Evolutionary conservation across 2,329 filamentous ascomycete genomes (phyloP), one percentile per base, ranked within the genome.

Genomic region (Xylaria sp.): DNA sequence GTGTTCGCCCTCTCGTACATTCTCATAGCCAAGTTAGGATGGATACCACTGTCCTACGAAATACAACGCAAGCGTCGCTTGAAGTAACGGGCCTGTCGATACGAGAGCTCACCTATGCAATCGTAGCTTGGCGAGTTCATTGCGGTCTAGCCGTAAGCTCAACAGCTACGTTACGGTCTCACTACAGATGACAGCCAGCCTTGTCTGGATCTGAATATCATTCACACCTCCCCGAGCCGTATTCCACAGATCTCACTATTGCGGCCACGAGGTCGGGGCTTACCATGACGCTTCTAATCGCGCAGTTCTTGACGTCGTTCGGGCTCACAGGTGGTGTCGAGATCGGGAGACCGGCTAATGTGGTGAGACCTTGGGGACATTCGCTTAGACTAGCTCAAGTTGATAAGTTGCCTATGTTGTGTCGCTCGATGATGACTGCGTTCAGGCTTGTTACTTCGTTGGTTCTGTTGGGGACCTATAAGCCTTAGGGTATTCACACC

Each of bases 101-200:
- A 59, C 51, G 56, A 60, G 51, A 33, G 55, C 46, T n/a, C 19
- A 31, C 54, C 19, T 27, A 53, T 37, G 46, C 53, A 33, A 44
- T 51, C 19, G 33, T 17, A 44, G 31, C 60, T 62, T 58, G 55
- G 37, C 43, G 35, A 37, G 27, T 27, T 33, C 25, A 9, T 44
- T 4, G 51, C 44, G 38, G 25, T 53, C 51, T 31, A 11, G 51
- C 44, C 38, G 52, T 54, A 47, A 31, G 35, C 55, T 56, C 19
- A 17, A 47, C 21, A 10, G 56, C 48, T 35, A 55, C n/a, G 33
- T 60, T 55, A 21, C 21, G 8, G 33, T 60, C 56, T 60, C 46
- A 60, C 46, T 7, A 15, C 46, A 55, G 40, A 29, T 23, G 19
- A 21, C 27, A 48, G n/a, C n/a, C 46, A 62, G 54, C 40, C 31